Conservation (phyloP, 768 basidiomycete genomes). For the Strobilomyces confusus region DNA sequence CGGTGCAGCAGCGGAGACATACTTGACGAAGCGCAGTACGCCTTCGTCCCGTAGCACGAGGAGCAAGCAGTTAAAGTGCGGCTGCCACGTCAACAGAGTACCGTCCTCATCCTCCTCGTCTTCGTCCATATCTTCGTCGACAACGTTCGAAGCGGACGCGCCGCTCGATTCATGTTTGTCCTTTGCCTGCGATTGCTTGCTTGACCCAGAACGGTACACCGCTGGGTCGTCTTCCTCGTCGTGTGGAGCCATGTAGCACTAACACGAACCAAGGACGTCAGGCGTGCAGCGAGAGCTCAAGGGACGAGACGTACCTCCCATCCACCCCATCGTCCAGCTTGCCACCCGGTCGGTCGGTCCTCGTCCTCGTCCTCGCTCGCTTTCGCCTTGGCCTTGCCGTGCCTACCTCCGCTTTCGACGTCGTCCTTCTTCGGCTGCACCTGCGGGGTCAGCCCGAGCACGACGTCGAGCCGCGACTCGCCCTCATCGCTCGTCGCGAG, state of each 20-base stretch:
- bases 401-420: constrained; percentile 3
- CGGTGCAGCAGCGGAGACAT: constrained; percentile 80
- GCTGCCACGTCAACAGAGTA: constrained; percentile 82
- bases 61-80: constrained; percentile 84
- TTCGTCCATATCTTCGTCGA: constrained; percentile 6
- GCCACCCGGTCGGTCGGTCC: constrained; percentile 50
- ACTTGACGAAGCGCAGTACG: constrained; percentile 95
- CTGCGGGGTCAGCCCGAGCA: constrained; percentile 80
- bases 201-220: constrained; percentile 70
- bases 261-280: neutral
- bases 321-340: constrained; percentile 78
- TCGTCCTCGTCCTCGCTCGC: constrained; percentile 24
- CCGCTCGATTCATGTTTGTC: constrained; percentile 10
- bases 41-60: constrained; percentile 89
- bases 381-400: constrained; percentile 30
- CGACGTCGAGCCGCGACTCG: constrained; percentile 80
- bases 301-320: constrained; percentile 68
- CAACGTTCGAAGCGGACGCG: constrained; percentile 13
- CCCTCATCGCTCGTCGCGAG: constrained; percentile 83
- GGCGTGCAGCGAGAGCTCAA: neutral
- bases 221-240: constrained; percentile 95
- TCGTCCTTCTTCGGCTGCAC: constrained; percentile 25
- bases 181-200: constrained; percentile 32
- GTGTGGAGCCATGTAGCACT: constrained; percentile 95
- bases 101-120: constrained; percentile 55